phyloP scores from a whole-genome alignment of 2,329 filamentous ascomycete genomes.

The Trichoderma simmonsii region DNA sequence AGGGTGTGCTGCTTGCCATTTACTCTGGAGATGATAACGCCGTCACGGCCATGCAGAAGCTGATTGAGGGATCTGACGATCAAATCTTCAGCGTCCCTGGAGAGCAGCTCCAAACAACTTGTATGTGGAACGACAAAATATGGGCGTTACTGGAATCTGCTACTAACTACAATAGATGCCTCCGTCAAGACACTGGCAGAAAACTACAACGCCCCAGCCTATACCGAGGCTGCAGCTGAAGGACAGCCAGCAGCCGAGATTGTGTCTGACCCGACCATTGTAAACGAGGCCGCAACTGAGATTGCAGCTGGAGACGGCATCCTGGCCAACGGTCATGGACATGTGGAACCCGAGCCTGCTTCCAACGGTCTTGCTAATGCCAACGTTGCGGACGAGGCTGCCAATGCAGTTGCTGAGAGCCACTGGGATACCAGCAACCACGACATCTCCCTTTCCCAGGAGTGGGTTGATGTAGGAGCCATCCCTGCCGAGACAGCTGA shows the following conservation, averaged over 20 bases:
- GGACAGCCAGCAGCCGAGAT: slow-evolving; percentile 34
- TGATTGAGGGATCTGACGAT: slow-evolving; percentile 70
- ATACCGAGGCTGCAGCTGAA: slow-evolving; percentile 35
- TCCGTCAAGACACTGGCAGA: slow-evolving; percentile 44
- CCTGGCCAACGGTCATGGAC: slow-evolving; percentile 42
- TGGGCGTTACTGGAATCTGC: not conserved
- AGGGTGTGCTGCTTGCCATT: slow-evolving; percentile 73
- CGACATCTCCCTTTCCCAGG: slow-evolving; percentile 50
- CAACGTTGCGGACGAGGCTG: slow-evolving; percentile 49
- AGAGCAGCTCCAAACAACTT: slow-evolving; percentile 65
- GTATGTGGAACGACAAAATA: slow-evolving; percentile 42
- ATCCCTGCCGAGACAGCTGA: slow-evolving; percentile 70
- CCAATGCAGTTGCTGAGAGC: slow-evolving; percentile 60
- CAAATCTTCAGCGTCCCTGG: slow-evolving; percentile 62
- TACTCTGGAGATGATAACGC: slow-evolving; percentile 75
- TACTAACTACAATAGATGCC: slow-evolving; percentile 32
- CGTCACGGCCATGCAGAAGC: slow-evolving; percentile 71
- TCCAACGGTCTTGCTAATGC: slow-evolving; percentile 48
- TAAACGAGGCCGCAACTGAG: slow-evolving; percentile 66
- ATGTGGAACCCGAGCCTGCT: slow-evolving; percentile 36
- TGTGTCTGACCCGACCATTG: slow-evolving; percentile 62
- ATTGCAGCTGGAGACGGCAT: slow-evolving; percentile 49
- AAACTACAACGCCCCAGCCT: slow-evolving; percentile 49
- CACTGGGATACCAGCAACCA: slow-evolving; percentile 58
- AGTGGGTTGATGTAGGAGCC: slow-evolving; percentile 66